phyloP scores from a whole-genome alignment of 2,329 filamentous ascomycete species.

The Ascochyta fabae region DNA sequence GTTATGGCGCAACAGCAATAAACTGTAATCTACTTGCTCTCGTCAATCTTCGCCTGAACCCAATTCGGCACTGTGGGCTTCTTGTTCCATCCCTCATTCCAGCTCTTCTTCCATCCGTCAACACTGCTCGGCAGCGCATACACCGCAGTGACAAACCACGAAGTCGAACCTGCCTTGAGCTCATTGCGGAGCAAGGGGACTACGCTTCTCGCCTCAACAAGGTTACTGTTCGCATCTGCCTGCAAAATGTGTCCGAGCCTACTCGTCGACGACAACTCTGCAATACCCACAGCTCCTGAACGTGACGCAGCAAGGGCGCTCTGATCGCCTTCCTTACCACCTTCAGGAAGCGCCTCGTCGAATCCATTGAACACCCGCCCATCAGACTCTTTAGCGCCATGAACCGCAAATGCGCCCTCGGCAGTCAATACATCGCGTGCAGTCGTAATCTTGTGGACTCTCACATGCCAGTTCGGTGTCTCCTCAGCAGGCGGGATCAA shows the following conservation, averaged over 20 bases:
- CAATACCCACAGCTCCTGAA: constrained; percentile 60
- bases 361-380: constrained; percentile 59
- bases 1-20: no score
- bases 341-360: constrained; percentile 51
- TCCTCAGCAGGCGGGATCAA: constrained; percentile 66
- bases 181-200: constrained; percentile 73
- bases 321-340: constrained; percentile 36
- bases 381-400: constrained; percentile 65
- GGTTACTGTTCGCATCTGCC: constrained; percentile 79
- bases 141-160: constrained; percentile 74
- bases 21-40: not conserved
- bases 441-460: constrained; percentile 67
- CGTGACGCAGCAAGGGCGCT: constrained; percentile 55
- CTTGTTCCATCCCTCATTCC: constrained; percentile 62
- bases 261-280: constrained; percentile 49
- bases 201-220: constrained; percentile 73
- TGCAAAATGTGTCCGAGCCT: constrained; percentile 71
- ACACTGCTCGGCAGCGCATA: constrained; percentile 70
- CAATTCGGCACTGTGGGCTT: constrained; percentile 66
- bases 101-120: constrained; percentile 55
- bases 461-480: constrained; percentile 70
- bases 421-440: constrained; percentile 70
- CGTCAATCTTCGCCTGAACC: constrained; percentile 53
- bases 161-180: constrained; percentile 62
- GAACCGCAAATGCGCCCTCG: constrained; percentile 77